phyloP scores from a whole-genome alignment of 2,329 filamentous ascomycete species.

The Drechslerella stenobrocha region DNA sequence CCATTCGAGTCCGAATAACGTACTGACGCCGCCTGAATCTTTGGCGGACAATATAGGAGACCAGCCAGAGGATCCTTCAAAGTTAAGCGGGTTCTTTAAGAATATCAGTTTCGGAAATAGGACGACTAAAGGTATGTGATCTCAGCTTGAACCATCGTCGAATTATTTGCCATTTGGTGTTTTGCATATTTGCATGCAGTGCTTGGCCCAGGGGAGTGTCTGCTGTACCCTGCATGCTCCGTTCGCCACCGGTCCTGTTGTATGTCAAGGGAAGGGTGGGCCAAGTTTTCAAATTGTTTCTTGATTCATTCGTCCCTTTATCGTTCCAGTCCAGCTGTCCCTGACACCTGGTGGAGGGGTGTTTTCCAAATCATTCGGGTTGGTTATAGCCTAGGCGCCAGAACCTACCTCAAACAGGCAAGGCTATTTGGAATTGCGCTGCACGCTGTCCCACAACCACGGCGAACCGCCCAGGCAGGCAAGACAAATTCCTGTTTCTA shows the following conservation, averaged over 20 bases:
- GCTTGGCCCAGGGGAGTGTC: not conserved
- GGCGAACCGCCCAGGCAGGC: conserved; percentile 28
- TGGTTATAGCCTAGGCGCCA: conserved; percentile 29
- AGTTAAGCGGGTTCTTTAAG: conserved; percentile 47
- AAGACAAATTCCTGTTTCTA: conserved; percentile 43
- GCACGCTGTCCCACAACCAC: conserved; percentile 28
- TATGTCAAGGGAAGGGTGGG: not conserved
- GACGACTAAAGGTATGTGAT: conserved; percentile 48
- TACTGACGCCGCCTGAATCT: conserved; percentile 48
- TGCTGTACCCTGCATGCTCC: not conserved
- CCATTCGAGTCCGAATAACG: conserved; percentile 20
- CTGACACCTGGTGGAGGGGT: conserved; percentile 28
- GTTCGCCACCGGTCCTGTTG: not conserved
- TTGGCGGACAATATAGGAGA: conserved; percentile 36
- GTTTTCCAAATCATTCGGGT: conserved; percentile 44
- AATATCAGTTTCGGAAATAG: conserved; percentile 47
- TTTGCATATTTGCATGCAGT: conserved; percentile 1
- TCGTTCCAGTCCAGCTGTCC: conserved; percentile 31
- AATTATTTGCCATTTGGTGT: conserved; percentile 7
- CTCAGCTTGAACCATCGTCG: conserved; percentile 34
- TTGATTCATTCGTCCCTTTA: conserved; percentile 5
- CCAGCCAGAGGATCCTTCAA: conserved; percentile 35
- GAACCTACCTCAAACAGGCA: conserved; percentile 40
- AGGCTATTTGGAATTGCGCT: conserved; percentile 46
- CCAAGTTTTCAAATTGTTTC: conserved; percentile 5